A percentile compares a stretch with the other conserved stretches of the same genome.
phyloP scores from a whole-genome alignment of 169 alveolate genomes.

The Babesia ovis region DNA sequence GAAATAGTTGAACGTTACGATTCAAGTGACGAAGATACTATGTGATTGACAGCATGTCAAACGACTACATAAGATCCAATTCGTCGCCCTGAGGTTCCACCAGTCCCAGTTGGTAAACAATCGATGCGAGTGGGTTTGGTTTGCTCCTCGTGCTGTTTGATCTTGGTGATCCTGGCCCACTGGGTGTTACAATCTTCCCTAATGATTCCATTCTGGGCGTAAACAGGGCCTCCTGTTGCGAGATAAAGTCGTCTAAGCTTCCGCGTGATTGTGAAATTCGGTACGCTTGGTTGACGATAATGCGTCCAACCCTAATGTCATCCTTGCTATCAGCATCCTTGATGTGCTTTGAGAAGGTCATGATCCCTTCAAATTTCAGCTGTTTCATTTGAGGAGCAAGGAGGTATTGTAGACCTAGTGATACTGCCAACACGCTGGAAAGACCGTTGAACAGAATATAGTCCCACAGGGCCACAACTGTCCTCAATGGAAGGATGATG shows the following conservation, averaged over 20 bases:
- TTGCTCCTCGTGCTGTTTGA: background rate
- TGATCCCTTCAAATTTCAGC: conserved; percentile 65
- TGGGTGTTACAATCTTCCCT: background rate
- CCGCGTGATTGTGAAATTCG: conserved; percentile 32
- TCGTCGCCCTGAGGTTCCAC: background rate
- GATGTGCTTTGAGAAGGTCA: conserved; percentile 47
- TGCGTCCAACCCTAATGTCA: conserved; percentile 61
- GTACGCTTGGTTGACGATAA: conserved; percentile 67
- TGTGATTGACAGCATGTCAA: background rate
- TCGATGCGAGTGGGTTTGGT: background rate
- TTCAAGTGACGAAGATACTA: conserved; percentile 12
- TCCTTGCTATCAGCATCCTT: conserved; percentile 66
- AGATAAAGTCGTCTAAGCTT: conserved; percentile 17
- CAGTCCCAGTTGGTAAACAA: background rate
- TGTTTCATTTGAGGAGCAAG: conserved; percentile 57
- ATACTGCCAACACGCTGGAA: conserved; percentile 55
- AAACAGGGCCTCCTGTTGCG: conserved; percentile 20
- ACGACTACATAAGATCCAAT: background rate
- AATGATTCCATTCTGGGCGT: background rate
- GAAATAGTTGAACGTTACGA: conserved; percentile 59
- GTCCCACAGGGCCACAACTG: conserved; percentile 79
- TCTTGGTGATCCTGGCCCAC: background rate
- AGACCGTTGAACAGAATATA: conserved; percentile 68
- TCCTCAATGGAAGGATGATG: conserved; percentile 72
- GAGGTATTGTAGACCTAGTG: conserved; percentile 54